Percentiles rank a stretch among this genome's conserved stretches.
phyloP scores from a whole-genome alignment of 2,329 filamentous ascomycete species.

The Colletotrichum tofieldiae region DNA sequence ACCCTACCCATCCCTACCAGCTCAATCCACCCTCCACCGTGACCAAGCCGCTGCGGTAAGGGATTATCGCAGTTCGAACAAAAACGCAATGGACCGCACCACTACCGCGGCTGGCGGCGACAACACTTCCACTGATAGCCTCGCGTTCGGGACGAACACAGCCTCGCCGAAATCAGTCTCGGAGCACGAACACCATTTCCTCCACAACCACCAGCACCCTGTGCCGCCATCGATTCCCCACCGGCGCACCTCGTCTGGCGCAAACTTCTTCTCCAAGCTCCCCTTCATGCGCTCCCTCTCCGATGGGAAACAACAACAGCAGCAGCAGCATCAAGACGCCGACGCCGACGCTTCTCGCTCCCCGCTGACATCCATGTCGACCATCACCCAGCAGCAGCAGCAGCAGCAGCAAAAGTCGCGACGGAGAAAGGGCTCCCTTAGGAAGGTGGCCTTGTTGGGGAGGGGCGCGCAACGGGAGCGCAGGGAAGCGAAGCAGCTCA shows the following conservation, averaged over 20 bases:
- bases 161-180: conserved; percentile 1
- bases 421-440: conserved; percentile 85
- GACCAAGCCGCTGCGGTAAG: conserved; percentile 24
- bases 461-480: conserved; percentile 77
- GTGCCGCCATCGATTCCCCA: conserved; percentile 35
- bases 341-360: conserved; percentile 51
- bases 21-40: conserved; percentile 21
- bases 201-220: conserved; percentile 1
- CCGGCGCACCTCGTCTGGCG: conserved; percentile 69
- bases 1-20: conserved; percentile 24
- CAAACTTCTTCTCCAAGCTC: conserved; percentile 78
- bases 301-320: conserved; percentile 48
- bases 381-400: conserved; percentile 53
- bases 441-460: conserved; percentile 88
- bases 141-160: conserved; percentile 5
- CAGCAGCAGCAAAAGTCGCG: conserved; percentile 68
- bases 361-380: conserved; percentile 49
- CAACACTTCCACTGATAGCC: conserved; percentile 7
- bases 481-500: conserved; percentile 65
- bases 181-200: background rate
- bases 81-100: conserved; percentile 28
- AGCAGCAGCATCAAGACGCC: conserved; percentile 44
- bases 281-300: conserved; percentile 73
- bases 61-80: conserved; percentile 30
- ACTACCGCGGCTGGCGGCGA: background rate